These are phyloP conservation scores for Phytophthora kernoviae DNA, from an alignment of 352 stramenopile genomes.

Conservation along the genomic window DNA sequence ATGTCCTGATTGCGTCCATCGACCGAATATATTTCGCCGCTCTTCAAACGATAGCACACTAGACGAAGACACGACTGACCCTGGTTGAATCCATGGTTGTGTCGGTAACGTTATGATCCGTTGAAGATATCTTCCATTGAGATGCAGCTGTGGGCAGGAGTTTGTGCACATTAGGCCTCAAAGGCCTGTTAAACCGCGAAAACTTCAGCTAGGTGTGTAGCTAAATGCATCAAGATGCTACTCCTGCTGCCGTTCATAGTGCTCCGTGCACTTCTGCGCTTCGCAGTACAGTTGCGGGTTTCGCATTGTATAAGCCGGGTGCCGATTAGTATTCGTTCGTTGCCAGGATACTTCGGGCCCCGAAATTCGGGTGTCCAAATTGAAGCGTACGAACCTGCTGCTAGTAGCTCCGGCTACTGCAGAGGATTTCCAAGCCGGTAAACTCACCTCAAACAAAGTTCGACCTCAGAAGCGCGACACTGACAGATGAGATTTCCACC, in stretches of 20 bases:
- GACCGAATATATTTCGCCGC: background rate
- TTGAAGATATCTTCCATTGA: no score
- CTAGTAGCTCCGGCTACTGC: constrained; percentile 18
- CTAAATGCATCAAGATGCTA: no score
- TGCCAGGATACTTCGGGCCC: constrained; percentile 12
- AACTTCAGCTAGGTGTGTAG: no score
- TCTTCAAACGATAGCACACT: background rate
- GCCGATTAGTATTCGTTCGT: background rate
- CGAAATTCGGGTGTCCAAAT: background rate
- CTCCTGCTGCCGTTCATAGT: no score
- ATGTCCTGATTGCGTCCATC: background rate
- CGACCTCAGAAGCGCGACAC: constrained; percentile 20
- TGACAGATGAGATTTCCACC: background rate
- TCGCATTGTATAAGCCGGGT: background rate
- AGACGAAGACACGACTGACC: background rate
- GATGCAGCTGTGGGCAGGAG: no score
- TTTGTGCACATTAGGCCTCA: no score
- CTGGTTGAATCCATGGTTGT: background rate
- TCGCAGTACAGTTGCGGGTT: background rate
- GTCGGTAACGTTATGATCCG: background rate
- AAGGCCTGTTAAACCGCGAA: background rate
- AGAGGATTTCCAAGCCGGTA: constrained; percentile 11
- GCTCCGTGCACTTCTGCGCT: no score
- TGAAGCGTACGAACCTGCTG: constrained; percentile 13
- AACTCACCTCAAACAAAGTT: constrained; percentile 14